A percentile compares a stretch with the other conserved stretches of the same genome.
Conservation (phyloP, 208 protist genomes). For the Lotmaria passim region DNA sequence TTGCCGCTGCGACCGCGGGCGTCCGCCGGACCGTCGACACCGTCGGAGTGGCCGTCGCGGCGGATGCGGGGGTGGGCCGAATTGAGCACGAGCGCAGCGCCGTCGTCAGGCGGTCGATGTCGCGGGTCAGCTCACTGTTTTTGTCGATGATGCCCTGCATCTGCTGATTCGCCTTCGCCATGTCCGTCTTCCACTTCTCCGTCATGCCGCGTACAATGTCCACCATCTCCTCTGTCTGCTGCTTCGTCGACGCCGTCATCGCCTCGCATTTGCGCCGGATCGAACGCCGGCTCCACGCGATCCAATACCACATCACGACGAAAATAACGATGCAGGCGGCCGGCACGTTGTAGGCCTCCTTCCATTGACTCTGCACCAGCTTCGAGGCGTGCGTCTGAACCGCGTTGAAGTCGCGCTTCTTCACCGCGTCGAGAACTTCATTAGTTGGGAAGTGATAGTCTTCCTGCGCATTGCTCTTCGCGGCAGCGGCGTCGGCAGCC, state of each 20-base stretch:
- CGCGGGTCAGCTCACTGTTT: constrained; percentile 77
- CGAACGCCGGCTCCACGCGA: constrained; percentile 65
- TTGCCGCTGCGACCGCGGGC: neutral
- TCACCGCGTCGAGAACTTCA: constrained; percentile 66
- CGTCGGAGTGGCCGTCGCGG: constrained; percentile 1
- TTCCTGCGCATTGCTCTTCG: constrained; percentile 1
- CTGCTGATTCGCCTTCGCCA: constrained; percentile 60
- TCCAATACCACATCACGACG: constrained; percentile 75
- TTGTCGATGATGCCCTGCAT: constrained; percentile 85
- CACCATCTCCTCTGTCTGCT: constrained; percentile 72
- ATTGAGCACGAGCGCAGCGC: constrained; percentile 75
- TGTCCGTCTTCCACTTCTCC: constrained; percentile 64
- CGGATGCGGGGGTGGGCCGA: constrained; percentile 28
- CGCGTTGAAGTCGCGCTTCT: constrained; percentile 62
- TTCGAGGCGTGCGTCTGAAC: constrained; percentile 64
- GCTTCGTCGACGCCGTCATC: constrained; percentile 41
- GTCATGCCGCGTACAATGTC: constrained; percentile 53
- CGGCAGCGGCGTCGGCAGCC: neutral
- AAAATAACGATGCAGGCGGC: constrained; percentile 60
- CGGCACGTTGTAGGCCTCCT: constrained; percentile 73
- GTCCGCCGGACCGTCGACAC: constrained; percentile 8
- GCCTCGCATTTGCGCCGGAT: constrained; percentile 57
- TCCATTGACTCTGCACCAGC: constrained; percentile 72
- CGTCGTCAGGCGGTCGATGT: constrained; percentile 85
- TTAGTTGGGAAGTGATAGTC: constrained; percentile 47